Evolutionary conservation across 345 rosid genomes (phyloP).

Genomic region (Salix exigua): DNA sequence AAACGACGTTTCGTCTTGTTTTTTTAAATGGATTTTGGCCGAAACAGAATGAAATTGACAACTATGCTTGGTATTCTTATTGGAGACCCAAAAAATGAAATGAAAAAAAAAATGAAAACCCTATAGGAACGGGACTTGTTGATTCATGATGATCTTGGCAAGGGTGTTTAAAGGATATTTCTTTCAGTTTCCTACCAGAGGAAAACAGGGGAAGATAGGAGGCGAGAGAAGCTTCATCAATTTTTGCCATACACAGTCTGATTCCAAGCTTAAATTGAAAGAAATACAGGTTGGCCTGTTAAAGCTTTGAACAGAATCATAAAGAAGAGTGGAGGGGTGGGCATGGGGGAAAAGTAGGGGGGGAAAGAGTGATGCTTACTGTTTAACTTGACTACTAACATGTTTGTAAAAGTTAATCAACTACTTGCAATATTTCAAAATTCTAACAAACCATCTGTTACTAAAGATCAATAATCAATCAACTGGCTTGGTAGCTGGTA

Average conservation of each 20-base stretch:
- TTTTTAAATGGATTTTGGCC: too few species aligned
- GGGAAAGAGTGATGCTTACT: constrained; percentile 8
- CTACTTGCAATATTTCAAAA: background rate
- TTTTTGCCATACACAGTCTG: constrained; percentile 23
- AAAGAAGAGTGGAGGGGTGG: constrained; percentile 15
- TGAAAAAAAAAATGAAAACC: background rate
- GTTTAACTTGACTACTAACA: background rate
- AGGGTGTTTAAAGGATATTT: constrained; percentile 20
- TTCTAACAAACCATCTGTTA: background rate
- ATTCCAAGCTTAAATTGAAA: constrained; percentile 43
- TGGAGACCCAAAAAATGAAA: background rate
- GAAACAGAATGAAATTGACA: too few species aligned
- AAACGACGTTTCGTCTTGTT: too few species aligned
- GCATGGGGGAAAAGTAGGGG: background rate
- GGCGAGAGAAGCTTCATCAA: constrained; percentile 24
- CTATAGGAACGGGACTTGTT: background rate
- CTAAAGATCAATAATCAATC: background rate
- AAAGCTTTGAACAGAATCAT: constrained; percentile 20
- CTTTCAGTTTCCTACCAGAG: constrained; percentile 23
- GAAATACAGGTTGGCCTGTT: constrained; percentile 36
- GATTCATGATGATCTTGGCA: constrained; percentile 13
- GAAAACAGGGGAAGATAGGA: constrained; percentile 11
- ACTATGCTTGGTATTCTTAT: too few species aligned
- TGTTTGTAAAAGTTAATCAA: background rate
- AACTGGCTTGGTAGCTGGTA: background rate